Evolutionary conservation across 139 green algal species (phyloP), one percentile per base, ranked within the genome.

Genomic region (Closterium sp.): DNA sequence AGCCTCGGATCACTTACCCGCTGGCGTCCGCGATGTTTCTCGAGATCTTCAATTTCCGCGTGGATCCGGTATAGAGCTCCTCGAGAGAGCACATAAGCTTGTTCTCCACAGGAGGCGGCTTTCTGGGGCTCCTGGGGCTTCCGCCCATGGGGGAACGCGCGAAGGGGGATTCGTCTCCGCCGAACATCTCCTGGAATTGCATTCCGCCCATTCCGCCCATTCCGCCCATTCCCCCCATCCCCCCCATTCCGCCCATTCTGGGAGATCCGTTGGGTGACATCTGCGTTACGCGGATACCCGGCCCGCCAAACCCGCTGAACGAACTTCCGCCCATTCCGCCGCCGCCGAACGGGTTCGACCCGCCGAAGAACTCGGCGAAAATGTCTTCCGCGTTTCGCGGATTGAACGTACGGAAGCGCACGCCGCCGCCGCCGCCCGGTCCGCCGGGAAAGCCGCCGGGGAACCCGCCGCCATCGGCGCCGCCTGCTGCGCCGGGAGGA

Each of bases 31-130:
- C 91, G 31, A 96, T 89, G 21, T 96, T 94, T 22, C 95, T 89
- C 0, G 95, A 97, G 45, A 97, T 94, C 89, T 95, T 96, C 90
- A 97, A 94, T 90, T 97, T 97, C 93, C 97, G 97, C 31, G 90
- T 96, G 32, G 30, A 93, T 31, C 96, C 96, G 70, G 30, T 95
- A 92, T 96, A 97, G 2, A 97, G 94, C 89, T 97, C 95, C 89
- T 97, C 96, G 73, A 97, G 91, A 2, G 90, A 89, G 24, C 96
- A 91, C 85, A 89, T 86, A 22, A 96, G 89, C 88, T 95, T 96
- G 42, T 96, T 91, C 27, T 92, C 91, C 9, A 96, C 86, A 24
- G 92, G 30, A 32, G 91, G 70, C 62, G 50, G 30, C 92, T 95
- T 95, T 29, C 62, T 91, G 24, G 89, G 32, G 29, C 90, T 89